Percentiles rank a stretch among this genome's conserved stretches.
Evolutionary conservation across 2,329 filamentous ascomycete species (phyloP).

Genomic region (Colletotrichum ledebouriae): DNA sequence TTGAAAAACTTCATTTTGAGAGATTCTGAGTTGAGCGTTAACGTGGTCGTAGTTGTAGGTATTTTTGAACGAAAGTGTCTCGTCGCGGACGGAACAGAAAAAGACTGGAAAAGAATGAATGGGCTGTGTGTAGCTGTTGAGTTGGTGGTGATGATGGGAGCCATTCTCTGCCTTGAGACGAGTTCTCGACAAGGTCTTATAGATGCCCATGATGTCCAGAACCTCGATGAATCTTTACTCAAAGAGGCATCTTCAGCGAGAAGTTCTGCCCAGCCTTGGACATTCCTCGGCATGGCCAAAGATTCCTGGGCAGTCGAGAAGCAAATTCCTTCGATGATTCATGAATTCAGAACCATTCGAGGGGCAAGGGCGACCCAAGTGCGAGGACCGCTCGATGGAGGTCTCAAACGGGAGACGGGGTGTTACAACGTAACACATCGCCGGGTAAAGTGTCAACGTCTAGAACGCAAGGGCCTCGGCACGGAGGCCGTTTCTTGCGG

Average conservation of each 20-base stretch:
- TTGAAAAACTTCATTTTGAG: slow-evolving; percentile 37
- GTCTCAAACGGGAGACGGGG: slow-evolving; percentile 5
- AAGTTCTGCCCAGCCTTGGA: slow-evolving; percentile 8
- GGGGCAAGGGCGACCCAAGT: background rate
- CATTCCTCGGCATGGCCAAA: slow-evolving; percentile 10
- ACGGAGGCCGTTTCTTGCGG: background rate
- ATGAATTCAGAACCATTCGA: background rate
- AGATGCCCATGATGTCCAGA: slow-evolving; percentile 2
- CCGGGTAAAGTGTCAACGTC: slow-evolving; percentile 4
- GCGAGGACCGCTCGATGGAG: background rate
- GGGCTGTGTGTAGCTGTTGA: slow-evolving; percentile 7
- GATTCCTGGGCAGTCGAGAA: slow-evolving; percentile 23
- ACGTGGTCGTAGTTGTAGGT: background rate
- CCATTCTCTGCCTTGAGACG: background rate
- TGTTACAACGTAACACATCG: background rate
- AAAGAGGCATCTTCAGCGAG: slow-evolving; percentile 29
- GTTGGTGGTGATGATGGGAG: background rate
- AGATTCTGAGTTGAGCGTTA: background rate
- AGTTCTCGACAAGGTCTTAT: slow-evolving; percentile 18
- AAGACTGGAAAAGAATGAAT: slow-evolving; percentile 12
- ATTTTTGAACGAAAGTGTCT: slow-evolving; percentile 12
- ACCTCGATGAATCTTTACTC: slow-evolving; percentile 11
- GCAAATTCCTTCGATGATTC: slow-evolving; percentile 11
- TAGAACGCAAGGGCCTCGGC: slow-evolving; percentile 6
- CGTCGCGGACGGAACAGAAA: slow-evolving; percentile 19